Evolutionary conservation across 2,329 filamentous ascomycete genomes (phyloP).

Genomic region (Calonectria pseudoreteaudii): DNA sequence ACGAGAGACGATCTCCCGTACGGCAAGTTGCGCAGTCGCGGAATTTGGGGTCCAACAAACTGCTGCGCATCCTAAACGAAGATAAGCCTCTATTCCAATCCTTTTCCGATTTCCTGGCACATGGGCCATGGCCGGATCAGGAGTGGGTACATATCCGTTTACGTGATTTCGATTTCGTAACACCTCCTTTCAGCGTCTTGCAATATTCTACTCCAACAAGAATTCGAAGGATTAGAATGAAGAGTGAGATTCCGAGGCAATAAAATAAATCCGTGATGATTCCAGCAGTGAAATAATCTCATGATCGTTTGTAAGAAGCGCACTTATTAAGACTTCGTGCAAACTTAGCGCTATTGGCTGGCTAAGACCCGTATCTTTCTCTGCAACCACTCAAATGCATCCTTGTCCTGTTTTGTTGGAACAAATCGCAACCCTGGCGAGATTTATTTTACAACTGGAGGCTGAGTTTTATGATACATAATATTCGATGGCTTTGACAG

Average conservation of each 20-base stretch:
- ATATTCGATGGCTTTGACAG: not conserved
- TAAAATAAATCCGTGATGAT: not conserved
- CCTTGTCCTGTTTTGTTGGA: not conserved
- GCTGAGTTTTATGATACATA: not conserved
- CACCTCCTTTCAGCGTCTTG: not conserved
- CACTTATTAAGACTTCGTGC: not conserved
- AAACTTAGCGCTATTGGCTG: no score
- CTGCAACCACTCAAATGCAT: not conserved
- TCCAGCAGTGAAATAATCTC: not conserved
- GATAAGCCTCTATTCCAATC: not conserved
- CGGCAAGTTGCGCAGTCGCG: not conserved
- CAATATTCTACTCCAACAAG: not conserved
- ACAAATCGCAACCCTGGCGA: no score
- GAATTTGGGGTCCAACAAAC: not conserved
- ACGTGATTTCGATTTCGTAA: not conserved
- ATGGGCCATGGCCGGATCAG: not conserved
- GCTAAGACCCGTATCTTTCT: no score
- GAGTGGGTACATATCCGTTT: not conserved
- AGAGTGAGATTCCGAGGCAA: not conserved
- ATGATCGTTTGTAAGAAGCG: not conserved
- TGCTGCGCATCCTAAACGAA: not conserved
- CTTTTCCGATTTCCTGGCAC: not conserved
- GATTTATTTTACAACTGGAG: not conserved
- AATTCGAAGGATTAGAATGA: not conserved
- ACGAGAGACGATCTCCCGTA: not conserved